A percentile compares a stretch with the other conserved stretches of the same genome.
Evolutionary conservation across 352 stramenopile genomes (phyloP).

Genomic region (Phytophthora litchii): DNA sequence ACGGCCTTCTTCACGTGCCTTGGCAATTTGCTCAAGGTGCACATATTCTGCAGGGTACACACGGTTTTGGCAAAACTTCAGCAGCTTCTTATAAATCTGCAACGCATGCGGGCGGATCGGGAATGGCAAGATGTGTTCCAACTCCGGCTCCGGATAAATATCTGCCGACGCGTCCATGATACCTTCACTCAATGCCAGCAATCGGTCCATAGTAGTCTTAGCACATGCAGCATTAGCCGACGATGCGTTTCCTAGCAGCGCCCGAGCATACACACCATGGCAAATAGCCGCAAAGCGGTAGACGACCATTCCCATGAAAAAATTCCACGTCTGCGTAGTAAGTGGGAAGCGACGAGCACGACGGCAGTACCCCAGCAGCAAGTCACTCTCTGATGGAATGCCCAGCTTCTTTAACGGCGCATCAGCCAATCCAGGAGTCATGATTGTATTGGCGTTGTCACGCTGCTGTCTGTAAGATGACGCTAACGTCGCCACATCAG

Average conservation of each 20-base stretch:
- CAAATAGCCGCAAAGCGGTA: constrained; percentile 84
- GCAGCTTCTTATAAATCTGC: constrained; percentile 83
- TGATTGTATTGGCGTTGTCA: constrained; percentile 49
- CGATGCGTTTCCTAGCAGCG: constrained; percentile 79
- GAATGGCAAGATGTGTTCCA: constrained; percentile 70
- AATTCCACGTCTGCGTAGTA: constrained; percentile 64
- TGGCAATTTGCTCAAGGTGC: constrained; percentile 76
- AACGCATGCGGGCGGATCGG: constrained; percentile 79
- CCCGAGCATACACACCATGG: constrained; percentile 80
- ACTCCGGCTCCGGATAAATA: constrained; percentile 54
- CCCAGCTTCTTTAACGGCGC: constrained; percentile 56
- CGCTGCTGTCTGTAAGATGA: constrained; percentile 56
- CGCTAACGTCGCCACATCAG: constrained; percentile 77
- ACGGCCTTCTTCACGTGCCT: constrained; percentile 52
- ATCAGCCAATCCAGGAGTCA: constrained; percentile 56
- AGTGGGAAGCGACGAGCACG: constrained; percentile 58
- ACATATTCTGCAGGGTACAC: constrained; percentile 92
- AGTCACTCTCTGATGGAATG: constrained; percentile 66
- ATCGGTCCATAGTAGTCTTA: constrained; percentile 69
- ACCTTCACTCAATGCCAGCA: constrained; percentile 52
- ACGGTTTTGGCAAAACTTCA: constrained; percentile 88
- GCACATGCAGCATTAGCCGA: constrained; percentile 72
- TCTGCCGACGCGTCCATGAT: constrained; percentile 44
- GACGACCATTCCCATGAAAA: constrained; percentile 73
- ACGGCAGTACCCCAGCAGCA: constrained; percentile 67